Evolutionary conservation across 179 eudicot genomes (phyloP), one percentile per base, ranked within the genome.

Genomic region (Actinidia polygama): DNA sequence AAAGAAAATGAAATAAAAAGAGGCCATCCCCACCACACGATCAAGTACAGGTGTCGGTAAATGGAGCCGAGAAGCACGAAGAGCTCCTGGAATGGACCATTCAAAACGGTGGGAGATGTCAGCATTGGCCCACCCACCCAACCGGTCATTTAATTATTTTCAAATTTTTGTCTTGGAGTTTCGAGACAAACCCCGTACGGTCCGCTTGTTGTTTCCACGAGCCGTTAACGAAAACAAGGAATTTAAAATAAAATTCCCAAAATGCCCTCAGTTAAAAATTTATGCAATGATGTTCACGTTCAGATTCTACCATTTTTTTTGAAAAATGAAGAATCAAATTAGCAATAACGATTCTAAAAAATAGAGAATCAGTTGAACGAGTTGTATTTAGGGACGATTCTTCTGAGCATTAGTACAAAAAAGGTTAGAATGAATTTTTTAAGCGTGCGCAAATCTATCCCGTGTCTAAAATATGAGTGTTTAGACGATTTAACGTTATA

Each of bases 51-150:
- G 74, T 66, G 79, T 81, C 78, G 44, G 83, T 74, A 14, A 81
- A 62, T 18, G 24, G 46, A 73, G 12, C 1, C 40, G 50, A 57
- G 47, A 63, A 72, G n/a, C n/a, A n/a, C n/a, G n/a, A n/a, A n/a
- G n/a, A n/a, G n/a, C n/a, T n/a, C 47, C 79, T 73, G 79, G 30
- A 0, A 63, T 18, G 1, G 61, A 12, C n/a, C 10, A 19, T 14
- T 73, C 44, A 26, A 81, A n/a, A n/a, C n/a, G n/a, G n/a, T n/a
- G n/a, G n/a, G n/a, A n/a, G n/a, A n/a, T n/a, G n/a, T n/a, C n/a
- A 80, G 80, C 73, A 44, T 16, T 63, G 82, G 73, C 79, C 79
- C 73, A 73, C 79, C 83, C 50, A 81, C 61, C 72, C 16, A 73
- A 79, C 83, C 83, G 73, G 83, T 47, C 75, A 23, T 10, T 23